Percentiles rank a stretch among this genome's conserved stretches.
phyloP scores from a whole-genome alignment of 768 basidiomycete species.

The Tylopilus sp. region DNA sequence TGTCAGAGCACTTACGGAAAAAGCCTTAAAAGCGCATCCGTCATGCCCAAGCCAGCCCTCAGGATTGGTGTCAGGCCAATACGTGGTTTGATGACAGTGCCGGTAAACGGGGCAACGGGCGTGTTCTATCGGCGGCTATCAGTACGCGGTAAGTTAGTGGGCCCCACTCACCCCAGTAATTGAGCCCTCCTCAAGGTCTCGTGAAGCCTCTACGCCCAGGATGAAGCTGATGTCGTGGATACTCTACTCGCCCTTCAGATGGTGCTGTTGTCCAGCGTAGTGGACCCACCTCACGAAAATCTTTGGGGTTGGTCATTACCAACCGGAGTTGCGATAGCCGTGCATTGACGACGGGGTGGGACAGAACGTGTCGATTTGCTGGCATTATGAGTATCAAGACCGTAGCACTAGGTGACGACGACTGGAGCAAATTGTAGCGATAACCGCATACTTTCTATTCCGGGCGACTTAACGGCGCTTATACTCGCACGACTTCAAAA shows the following conservation, averaged over 20 bases:
- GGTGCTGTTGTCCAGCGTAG: background rate
- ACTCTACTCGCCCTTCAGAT: constrained; percentile 43
- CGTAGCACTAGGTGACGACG: background rate
- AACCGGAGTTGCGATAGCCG: constrained; percentile 70
- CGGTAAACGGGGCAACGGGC: constrained; percentile 77
- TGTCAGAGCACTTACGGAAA: constrained; percentile 63
- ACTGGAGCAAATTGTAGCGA: background rate
- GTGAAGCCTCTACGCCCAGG: constrained; percentile 80
- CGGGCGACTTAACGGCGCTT: constrained; percentile 58
- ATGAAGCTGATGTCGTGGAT: constrained; percentile 73
- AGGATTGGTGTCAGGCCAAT: constrained; percentile 90
- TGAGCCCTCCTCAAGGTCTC: constrained; percentile 56
- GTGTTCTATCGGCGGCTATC: constrained; percentile 48
- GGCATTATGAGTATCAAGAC: constrained; percentile 23
- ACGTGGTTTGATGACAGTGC: constrained; percentile 67
- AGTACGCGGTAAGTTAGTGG: background rate
- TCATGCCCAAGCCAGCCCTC: constrained; percentile 92
- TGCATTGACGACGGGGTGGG: constrained; percentile 72
- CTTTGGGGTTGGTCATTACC: constrained; percentile 57
- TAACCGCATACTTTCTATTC: background rate
- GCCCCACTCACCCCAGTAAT: constrained; percentile 58
- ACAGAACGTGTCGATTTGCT: constrained; percentile 47
- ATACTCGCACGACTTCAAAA: constrained; percentile 90
- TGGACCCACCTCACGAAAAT: constrained; percentile 70
- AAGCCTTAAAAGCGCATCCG: constrained; percentile 77